These are phyloP conservation scores for Phytopythium montanum DNA, from an alignment of 352 stramenopile genomes.

Conservation along the genomic window DNA sequence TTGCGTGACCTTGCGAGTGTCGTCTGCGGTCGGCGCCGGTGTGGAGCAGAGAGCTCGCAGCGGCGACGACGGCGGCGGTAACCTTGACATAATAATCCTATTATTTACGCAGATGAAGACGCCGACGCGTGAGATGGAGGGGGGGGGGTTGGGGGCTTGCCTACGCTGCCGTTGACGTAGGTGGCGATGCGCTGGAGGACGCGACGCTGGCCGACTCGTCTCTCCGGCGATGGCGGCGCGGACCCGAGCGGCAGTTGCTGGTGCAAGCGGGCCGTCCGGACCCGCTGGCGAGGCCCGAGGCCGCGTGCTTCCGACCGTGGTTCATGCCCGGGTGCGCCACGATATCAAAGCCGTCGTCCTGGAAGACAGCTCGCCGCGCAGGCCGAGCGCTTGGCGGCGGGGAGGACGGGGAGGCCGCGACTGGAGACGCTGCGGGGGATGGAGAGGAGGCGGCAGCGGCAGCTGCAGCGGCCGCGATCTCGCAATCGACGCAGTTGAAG, in stretches of 20 bases:
- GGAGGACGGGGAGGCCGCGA: not conserved
- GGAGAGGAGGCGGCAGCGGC: not conserved
- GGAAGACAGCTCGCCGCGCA: not conserved
- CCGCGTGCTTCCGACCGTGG: conserved; percentile 1
- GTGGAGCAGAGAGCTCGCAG: not conserved
- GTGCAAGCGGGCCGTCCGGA: not conserved
- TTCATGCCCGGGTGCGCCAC: conserved; percentile 6
- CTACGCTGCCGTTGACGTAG: conserved; percentile 8
- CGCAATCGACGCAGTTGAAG: conserved; percentile 17
- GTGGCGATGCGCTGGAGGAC: not conserved
- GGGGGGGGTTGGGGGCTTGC: too few relatives aligned
- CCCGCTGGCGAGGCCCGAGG: not conserved
- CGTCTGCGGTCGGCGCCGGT: not conserved
- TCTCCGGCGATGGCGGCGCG: not conserved
- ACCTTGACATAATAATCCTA: conserved; percentile 21
- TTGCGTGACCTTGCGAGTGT: conserved; percentile 9
- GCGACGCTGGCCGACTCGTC: not conserved
- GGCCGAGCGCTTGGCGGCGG: not conserved
- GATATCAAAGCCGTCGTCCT: conserved; percentile 10
- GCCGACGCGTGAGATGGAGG: not conserved
- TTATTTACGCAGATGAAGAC: conserved; percentile 25
- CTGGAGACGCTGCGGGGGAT: not conserved
- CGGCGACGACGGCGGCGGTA: not conserved
- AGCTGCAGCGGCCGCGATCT: not conserved
- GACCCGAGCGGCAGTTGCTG: conserved; percentile 8